Conservation (phyloP, 2,329 filamentous ascomycete genomes). For the Fusarium virguliforme region DNA sequence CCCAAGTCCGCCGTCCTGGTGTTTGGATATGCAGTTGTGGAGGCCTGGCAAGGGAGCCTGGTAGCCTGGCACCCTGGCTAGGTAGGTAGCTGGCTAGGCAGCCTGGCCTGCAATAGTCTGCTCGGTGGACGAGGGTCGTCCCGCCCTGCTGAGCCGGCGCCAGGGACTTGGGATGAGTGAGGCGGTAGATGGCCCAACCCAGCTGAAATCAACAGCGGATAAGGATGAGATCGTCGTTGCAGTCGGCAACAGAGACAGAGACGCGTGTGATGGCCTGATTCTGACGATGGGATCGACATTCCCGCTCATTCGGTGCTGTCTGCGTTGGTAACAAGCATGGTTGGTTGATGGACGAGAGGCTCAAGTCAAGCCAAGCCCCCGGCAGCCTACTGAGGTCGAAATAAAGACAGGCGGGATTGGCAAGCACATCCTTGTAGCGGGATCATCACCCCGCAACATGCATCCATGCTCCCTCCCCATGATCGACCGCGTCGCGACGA, state of each 20-base stretch:
- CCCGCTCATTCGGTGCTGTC: not conserved
- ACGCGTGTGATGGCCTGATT: slow-evolving; percentile 15
- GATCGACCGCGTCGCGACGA: not conserved
- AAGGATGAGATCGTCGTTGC: not conserved
- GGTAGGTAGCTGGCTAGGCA: too few species aligned
- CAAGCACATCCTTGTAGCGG: slow-evolving; percentile 16
- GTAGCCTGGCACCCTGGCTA: not conserved
- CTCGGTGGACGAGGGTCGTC: slow-evolving; percentile 11
- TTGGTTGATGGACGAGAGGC: not conserved
- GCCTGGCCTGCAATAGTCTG: not conserved
- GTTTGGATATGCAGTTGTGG: too few species aligned
- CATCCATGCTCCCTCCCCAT: not conserved
- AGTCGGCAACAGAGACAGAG: not conserved
- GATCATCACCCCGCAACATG: slow-evolving; percentile 9
- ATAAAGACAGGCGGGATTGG: slow-evolving; percentile 10
- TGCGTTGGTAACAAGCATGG: slow-evolving; percentile 11
- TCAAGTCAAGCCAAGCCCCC: not conserved
- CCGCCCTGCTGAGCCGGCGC: slow-evolving; percentile 15
- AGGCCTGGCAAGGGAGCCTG: too few species aligned
- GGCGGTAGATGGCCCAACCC: not conserved
- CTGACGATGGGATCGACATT: slow-evolving; percentile 11
- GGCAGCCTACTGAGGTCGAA: slow-evolving; percentile 5
- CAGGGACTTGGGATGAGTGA: slow-evolving; percentile 27
- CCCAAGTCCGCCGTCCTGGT: not conserved
- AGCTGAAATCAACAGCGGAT: slow-evolving; percentile 8